phyloP scores from a whole-genome alignment of 2,329 filamentous ascomycete genomes.

The Berkeleyomyces rouxiae region DNA sequence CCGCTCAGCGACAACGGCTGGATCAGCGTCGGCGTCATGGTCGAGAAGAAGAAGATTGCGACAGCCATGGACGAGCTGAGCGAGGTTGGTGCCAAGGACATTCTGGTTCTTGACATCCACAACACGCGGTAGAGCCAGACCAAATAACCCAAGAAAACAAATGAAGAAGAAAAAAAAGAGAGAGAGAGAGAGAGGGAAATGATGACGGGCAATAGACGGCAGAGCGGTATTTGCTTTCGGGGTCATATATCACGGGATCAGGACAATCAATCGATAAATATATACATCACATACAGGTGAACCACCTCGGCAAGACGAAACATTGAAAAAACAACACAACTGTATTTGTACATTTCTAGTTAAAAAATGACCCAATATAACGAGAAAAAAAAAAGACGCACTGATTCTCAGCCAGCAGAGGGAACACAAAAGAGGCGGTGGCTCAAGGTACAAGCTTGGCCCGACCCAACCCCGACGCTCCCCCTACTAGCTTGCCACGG shows the following conservation, averaged over 20 bases:
- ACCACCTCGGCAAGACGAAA: not conserved
- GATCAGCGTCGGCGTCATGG: slow-evolving; percentile 92
- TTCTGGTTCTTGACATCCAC: slow-evolving; percentile 70
- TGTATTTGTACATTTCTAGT: slow-evolving; percentile 14
- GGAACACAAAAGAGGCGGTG: not conserved
- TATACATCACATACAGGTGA: not conserved
- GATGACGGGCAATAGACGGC: not conserved
- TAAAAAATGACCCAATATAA: slow-evolving; percentile 2
- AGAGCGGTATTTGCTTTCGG: not conserved
- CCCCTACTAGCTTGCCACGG: not conserved
- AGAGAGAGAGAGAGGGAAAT: not conserved
- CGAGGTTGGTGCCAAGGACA: slow-evolving; percentile 63
- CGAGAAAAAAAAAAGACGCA: not conserved
- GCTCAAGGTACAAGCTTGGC: not conserved
- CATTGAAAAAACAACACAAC: not conserved
- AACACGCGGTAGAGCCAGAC: slow-evolving; percentile 42
- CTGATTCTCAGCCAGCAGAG: not conserved
- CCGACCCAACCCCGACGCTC: not conserved
- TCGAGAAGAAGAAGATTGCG: slow-evolving; percentile 72
- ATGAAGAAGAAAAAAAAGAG: not conserved
- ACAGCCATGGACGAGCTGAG: slow-evolving; percentile 72
- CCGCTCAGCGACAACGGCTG: slow-evolving; percentile 73
- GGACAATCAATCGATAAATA: not conserved
- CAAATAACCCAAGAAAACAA: too few relatives aligned
- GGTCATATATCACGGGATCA: slow-evolving; percentile 5